A percentile compares a stretch with the other conserved stretches of the same genome.
Evolutionary conservation across 163 green algal genomes (phyloP).

Genomic region (Dunaliella salina): DNA sequence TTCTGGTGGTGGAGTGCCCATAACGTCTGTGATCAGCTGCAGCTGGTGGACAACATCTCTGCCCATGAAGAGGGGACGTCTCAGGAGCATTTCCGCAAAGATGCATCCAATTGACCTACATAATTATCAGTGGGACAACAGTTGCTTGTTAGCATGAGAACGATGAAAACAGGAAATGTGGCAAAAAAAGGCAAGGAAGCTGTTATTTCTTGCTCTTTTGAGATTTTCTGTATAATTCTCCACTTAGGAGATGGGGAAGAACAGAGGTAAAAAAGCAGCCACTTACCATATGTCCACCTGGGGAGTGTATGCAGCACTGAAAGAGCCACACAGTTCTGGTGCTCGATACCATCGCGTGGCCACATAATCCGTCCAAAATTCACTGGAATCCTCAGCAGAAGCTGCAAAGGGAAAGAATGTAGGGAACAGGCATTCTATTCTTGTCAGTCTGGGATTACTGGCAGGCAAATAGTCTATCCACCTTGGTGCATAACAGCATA

Average conservation of each 20-base stretch:
- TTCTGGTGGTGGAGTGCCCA: conserved; percentile 74
- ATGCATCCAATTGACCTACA: conserved; percentile 85
- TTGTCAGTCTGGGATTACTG: too few species aligned
- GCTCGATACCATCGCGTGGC: conserved; percentile 81
- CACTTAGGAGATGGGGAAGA: too few species aligned
- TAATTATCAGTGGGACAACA: too few species aligned
- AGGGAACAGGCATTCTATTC: too few species aligned
- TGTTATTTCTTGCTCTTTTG: too few species aligned
- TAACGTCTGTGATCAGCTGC: conserved; percentile 91
- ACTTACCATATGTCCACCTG: conserved; percentile 52
- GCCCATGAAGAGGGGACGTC: conserved; percentile 85
- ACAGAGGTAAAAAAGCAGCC: too few species aligned
- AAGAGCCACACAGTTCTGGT: conserved; percentile 82
- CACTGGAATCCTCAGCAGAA: background rate
- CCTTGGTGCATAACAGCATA: too few species aligned
- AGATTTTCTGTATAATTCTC: too few species aligned
- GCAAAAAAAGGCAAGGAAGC: too few species aligned
- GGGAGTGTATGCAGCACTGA: conserved; percentile 42
- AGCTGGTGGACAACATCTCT: conserved; percentile 92
- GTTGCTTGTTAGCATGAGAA: too few species aligned
- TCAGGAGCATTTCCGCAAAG: conserved; percentile 84
- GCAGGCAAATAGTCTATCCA: too few species aligned
- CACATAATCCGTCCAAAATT: conserved; percentile 40
- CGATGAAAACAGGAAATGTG: too few species aligned
- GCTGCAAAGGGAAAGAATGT: conserved; percentile 43